Evolutionary conservation across 257 asterid genomes (phyloP), one percentile per base, ranked within the genome.

Genomic region (Scutellaria barbata): DNA sequence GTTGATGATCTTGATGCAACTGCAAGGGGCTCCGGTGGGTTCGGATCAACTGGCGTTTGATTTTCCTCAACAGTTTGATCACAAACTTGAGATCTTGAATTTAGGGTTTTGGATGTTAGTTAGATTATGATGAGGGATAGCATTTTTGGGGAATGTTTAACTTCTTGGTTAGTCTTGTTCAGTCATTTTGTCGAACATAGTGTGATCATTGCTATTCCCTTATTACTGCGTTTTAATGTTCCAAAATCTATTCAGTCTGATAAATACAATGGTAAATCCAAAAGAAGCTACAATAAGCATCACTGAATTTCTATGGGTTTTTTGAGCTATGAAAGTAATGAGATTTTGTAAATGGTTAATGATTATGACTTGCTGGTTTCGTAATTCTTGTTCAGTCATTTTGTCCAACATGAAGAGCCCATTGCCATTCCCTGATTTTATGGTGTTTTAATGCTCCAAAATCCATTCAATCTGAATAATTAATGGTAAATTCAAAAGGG

Each of bases 1-100:
- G 89, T 86, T 61, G 83, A 80, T 41, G 82, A 83, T 81, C 82
- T 79, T 35, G 85, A 83, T 54, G 35, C 80, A 4, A 83, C 84
- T 8, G 68, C 16, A 2, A 71, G 86, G 5, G 84, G 86, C 3
- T 59, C 72, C 2, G 85, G 84, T 1, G 87, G 87, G 10, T 85
- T 85, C 55, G 85, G 85, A 59, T 81, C 87, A 17, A 85, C 85
- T 5, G 85, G 86, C 22, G 58, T 81, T 64, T 80, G 76, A 80
- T 75, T 20, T 72, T 16, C 1, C 1, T 14, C 46, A 10, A n/a
- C 17, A 0, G 30, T 10, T 30, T 25, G 17, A 17, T 53, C 17
- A 3, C 35, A 2, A 5, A 30, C 35, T 47, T 37, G 20, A 18
- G 35, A 11, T 37, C 40, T 22, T 57, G 47, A n/a, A 59, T 59